These are phyloP conservation scores for Pontederia paniculata DNA, from an alignment of 176 grass and related monocot genomes.

Conservation along the genomic window DNA sequence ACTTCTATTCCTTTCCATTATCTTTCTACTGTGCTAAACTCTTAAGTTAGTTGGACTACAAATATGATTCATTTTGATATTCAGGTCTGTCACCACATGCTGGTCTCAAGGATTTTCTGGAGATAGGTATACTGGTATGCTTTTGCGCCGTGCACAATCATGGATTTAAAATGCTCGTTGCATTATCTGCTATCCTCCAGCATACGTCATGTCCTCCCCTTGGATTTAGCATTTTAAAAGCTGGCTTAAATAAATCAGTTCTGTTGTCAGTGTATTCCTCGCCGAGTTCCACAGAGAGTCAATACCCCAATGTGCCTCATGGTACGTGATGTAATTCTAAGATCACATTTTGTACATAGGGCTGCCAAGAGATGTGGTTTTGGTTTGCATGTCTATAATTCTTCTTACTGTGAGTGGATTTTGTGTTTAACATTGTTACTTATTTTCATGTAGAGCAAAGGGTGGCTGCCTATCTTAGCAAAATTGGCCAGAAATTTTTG, in stretches of 20 bases:
- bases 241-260: slow-evolving; percentile 92
- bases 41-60: not conserved
- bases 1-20: too few relatives aligned
- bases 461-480: slow-evolving; percentile 80
- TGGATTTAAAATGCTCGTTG: slow-evolving; percentile 95
- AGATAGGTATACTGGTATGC: slow-evolving; percentile 79
- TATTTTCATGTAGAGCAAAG: slow-evolving; percentile 58
- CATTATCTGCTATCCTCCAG: slow-evolving; percentile 74
- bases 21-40: too few relatives aligned
- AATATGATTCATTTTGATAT: slow-evolving; percentile 24
- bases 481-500: slow-evolving; percentile 80
- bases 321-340: slow-evolving; percentile 28
- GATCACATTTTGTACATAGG: not conserved
- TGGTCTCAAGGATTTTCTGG: slow-evolving; percentile 51
- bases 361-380: not conserved
- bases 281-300: slow-evolving; percentile 35
- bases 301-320: slow-evolving; percentile 41
- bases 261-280: slow-evolving; percentile 84
- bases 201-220: slow-evolving; percentile 83
- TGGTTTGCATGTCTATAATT: not conserved
- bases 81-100: slow-evolving; percentile 64
- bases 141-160: slow-evolving; percentile 94
- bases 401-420: not conserved
- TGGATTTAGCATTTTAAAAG: slow-evolving; percentile 87
- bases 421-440: slow-evolving; percentile 19